These are phyloP conservation scores for Ceratocystis harringtonii DNA, from an alignment of 2,329 filamentous ascomycete genomes.

Conservation along the genomic window DNA sequence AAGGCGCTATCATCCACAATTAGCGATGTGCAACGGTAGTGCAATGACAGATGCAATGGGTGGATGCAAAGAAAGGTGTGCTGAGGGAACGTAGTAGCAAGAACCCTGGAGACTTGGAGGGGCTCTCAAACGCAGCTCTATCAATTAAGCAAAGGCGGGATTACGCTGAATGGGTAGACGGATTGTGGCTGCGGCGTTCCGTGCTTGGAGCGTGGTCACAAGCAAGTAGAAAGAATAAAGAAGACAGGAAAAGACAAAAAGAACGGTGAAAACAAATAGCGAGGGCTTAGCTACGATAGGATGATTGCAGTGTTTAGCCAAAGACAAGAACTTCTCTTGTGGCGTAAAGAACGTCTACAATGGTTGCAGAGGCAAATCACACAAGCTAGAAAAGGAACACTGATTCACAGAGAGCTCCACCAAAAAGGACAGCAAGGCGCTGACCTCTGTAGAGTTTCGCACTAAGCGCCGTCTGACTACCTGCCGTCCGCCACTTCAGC, in stretches of 20 bases:
- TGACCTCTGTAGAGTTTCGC: no score
- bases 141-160: not conserved
- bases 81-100: not conserved
- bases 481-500: no score
- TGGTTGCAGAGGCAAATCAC: conserved; percentile 1
- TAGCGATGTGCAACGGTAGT: not conserved
- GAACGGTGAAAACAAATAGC: not conserved
- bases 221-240: not conserved
- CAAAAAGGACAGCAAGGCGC: conserved; percentile 13
- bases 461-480: no score
- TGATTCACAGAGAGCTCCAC: not conserved
- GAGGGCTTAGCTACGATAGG: not conserved
- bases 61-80: not conserved
- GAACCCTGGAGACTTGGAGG: not conserved
- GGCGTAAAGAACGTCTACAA: not conserved
- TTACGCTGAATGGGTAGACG: not conserved
- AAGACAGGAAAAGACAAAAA: not conserved
- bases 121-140: not conserved
- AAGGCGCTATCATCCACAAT: not conserved
- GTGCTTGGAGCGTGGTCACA: not conserved
- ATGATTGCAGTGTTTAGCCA: not conserved
- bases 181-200: no score
- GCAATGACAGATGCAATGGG: not conserved
- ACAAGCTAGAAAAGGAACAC: not conserved
- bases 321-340: not conserved